Conservation (phyloP, 2,329 filamentous ascomycete species). For the Colletotrichum musae region DNA sequence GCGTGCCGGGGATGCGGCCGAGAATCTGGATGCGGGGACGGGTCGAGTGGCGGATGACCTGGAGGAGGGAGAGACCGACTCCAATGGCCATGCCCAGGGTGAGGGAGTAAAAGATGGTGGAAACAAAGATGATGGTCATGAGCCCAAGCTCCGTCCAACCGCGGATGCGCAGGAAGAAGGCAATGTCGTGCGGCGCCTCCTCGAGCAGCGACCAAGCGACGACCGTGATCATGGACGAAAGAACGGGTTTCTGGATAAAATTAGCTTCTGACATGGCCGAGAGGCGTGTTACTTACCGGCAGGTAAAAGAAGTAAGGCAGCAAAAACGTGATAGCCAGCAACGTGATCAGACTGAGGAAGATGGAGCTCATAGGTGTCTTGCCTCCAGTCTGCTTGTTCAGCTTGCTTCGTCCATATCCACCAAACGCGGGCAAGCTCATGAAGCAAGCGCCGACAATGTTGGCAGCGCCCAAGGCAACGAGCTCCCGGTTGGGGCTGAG, state of each 20-base stretch:
- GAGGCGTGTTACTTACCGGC: conserved; percentile 74
- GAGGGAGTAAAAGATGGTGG: conserved; percentile 96
- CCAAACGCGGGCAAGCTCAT: conserved; percentile 95
- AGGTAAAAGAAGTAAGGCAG: conserved; percentile 95
- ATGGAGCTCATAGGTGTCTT: conserved; percentile 95
- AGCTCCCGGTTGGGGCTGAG: conserved; percentile 94
- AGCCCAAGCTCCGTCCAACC: conserved; percentile 89
- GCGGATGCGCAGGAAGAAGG: conserved; percentile 88
- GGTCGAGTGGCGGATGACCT: conserved; percentile 91
- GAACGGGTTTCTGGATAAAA: conserved; percentile 82
- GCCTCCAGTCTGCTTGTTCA: conserved; percentile 92
- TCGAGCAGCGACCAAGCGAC: conserved; percentile 96
- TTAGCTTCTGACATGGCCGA: neutral
- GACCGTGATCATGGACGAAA: conserved; percentile 94
- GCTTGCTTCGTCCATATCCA: conserved; percentile 95
- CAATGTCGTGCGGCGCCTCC: conserved; percentile 92
- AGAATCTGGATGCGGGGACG: conserved; percentile 96
- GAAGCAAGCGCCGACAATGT: conserved; percentile 92
- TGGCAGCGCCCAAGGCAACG: conserved; percentile 90
- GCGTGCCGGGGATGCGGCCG: conserved; percentile 87
- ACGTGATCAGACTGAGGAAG: conserved; percentile 84
- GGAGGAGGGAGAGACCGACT: conserved; percentile 89
- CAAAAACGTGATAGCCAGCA: conserved; percentile 85
- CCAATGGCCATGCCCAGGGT: conserved; percentile 94
- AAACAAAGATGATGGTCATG: conserved; percentile 90